These are phyloP conservation scores for Globisporangium splendens DNA, from an alignment of 352 stramenopile species.

Conservation along the genomic window DNA sequence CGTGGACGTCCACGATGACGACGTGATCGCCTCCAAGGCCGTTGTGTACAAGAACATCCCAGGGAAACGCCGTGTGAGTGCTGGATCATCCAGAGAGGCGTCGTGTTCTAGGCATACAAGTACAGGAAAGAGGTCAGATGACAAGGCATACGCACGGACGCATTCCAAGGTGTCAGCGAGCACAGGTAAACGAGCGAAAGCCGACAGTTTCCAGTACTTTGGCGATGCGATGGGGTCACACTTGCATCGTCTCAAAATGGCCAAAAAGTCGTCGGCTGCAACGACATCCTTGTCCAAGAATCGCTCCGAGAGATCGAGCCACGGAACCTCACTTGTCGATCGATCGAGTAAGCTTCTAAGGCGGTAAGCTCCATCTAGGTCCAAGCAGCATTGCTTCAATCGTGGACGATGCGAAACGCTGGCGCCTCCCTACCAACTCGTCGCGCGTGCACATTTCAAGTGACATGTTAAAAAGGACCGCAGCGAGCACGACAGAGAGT, in stretches of 20 bases:
- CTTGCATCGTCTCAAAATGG: conserved; percentile 44
- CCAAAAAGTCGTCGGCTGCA: conserved; percentile 12
- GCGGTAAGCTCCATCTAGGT: background rate
- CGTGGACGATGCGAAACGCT: no score
- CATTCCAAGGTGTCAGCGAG: background rate
- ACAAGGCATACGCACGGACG: no score
- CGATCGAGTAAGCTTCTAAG: conserved; percentile 9
- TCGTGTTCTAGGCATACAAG: background rate
- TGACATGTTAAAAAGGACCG: no score
- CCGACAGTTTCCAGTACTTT: conserved; percentile 57
- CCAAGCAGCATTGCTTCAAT: no score
- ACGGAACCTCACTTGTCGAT: background rate
- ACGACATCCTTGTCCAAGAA: background rate
- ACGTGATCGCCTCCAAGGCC: conserved; percentile 52
- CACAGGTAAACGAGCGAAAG: background rate
- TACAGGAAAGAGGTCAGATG: background rate
- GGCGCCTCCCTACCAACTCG: no score
- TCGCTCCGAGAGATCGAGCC: background rate
- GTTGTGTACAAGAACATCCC: conserved; percentile 56
- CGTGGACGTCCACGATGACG: conserved; percentile 47
- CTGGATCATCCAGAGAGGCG: no score
- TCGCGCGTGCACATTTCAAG: no score
- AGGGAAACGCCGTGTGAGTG: conserved; percentile 20
- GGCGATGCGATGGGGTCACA: conserved; percentile 48
- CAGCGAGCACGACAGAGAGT: no score